Conservation (phyloP, 768 basidiomycete species). For the Phallus indusiatus region DNA sequence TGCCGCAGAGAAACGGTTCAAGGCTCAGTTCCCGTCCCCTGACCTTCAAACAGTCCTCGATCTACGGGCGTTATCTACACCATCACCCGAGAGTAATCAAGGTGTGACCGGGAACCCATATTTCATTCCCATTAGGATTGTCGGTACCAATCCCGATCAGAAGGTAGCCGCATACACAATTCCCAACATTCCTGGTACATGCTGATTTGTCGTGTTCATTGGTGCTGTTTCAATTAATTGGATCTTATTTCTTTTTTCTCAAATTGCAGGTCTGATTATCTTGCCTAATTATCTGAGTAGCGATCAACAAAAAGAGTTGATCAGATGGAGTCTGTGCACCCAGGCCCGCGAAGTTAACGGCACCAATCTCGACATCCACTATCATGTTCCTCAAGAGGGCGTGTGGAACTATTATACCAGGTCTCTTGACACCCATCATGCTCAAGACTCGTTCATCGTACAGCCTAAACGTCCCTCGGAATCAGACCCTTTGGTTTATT, state of each 20-base stretch:
- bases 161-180: constrained; percentile 32
- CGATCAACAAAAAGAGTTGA: constrained; percentile 55
- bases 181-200: constrained; percentile 48
- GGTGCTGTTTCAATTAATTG: constrained; percentile 2
- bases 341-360: constrained; percentile 77
- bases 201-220: background rate
- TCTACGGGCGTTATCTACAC: constrained; percentile 34
- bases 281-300: constrained; percentile 65
- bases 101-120: constrained; percentile 39
- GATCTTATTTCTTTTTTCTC: background rate
- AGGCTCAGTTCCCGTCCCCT: constrained; percentile 68
- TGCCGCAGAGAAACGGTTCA: constrained; percentile 71
- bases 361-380: constrained; percentile 86
- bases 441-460: constrained; percentile 20
- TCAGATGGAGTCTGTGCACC: constrained; percentile 61
- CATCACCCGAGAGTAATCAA: background rate
- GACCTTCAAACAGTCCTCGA: constrained; percentile 65
- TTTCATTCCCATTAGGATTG: constrained; percentile 25
- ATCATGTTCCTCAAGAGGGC: constrained; percentile 61
- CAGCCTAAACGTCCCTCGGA: constrained; percentile 35
- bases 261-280: constrained; percentile 64
- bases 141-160: constrained; percentile 19
- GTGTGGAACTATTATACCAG: constrained; percentile 61
- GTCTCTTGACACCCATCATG: constrained; percentile 20
- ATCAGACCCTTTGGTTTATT: constrained; percentile 3